Percentiles rank a stretch among this genome's conserved stretches.
phyloP scores from a whole-genome alignment of 768 basidiomycete genomes.

The Kwoniella pini region DNA sequence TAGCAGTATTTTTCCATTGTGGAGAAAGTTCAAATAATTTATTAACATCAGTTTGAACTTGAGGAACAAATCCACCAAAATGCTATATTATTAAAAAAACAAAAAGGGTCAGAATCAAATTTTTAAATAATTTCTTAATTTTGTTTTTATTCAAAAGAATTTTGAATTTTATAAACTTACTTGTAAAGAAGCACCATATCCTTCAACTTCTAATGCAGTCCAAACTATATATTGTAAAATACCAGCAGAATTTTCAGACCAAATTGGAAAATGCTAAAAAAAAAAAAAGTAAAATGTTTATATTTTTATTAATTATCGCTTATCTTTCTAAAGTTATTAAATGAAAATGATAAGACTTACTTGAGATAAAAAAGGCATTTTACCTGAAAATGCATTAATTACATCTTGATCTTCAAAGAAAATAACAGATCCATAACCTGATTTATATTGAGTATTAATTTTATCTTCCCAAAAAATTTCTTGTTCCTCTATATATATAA shows the following conservation, averaged over 20 bases:
- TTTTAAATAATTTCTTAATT: too few species aligned
- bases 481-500: conserved; percentile 26
- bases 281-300: too few species aligned
- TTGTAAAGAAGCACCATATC: conserved; percentile 53
- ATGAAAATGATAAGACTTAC: too few species aligned
- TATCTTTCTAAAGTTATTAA: too few species aligned
- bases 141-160: too few species aligned
- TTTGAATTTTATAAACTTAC: not conserved
- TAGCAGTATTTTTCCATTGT: conserved; percentile 38
- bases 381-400: conserved; percentile 36
- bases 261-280: conserved; percentile 36
- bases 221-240: conserved; percentile 54
- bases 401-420: conserved; percentile 55
- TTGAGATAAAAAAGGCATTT: conserved; percentile 38
- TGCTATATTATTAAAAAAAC: conserved; percentile 17
- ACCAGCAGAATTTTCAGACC: conserved; percentile 50
- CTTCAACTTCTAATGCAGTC: conserved; percentile 53
- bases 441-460: conserved; percentile 38
- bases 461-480: conserved; percentile 29
- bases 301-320: too few species aligned
- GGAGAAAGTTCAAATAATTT: conserved; percentile 26
- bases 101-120: too few species aligned
- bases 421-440: conserved; percentile 54
- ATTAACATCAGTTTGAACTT: conserved; percentile 19
- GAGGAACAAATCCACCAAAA: conserved; percentile 16